Conservation (phyloP, 345 rosid species). For the Geranium rotundifolium region DNA sequence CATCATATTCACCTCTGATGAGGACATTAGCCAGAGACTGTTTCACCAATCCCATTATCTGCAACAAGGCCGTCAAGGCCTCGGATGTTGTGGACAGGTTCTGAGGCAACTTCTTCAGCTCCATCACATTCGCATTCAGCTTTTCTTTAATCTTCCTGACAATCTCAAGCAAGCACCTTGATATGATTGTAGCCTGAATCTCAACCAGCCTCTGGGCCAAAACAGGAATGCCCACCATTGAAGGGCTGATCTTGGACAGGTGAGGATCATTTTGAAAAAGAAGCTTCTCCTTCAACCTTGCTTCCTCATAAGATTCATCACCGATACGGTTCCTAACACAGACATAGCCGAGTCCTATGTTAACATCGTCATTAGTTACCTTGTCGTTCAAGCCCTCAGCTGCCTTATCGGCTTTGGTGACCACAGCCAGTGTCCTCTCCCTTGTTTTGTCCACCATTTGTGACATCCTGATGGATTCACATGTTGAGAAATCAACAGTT, state of each 20-base stretch:
- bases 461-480: slow-evolving; percentile 49
- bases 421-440: slow-evolving; percentile 39
- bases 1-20: slow-evolving; percentile 33
- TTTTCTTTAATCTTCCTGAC: slow-evolving; percentile 22
- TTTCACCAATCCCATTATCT: slow-evolving; percentile 27
- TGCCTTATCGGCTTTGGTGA: slow-evolving; percentile 36
- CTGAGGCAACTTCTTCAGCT: slow-evolving; percentile 22
- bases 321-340: slow-evolving; percentile 37
- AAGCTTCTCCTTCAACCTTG: slow-evolving; percentile 16
- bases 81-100: slow-evolving; percentile 17
- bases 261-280: slow-evolving; percentile 17
- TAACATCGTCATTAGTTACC: slow-evolving; percentile 37
- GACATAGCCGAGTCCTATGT: slow-evolving; percentile 37
- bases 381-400: slow-evolving; percentile 41
- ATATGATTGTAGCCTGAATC: slow-evolving; percentile 23
- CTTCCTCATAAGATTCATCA: slow-evolving; percentile 28
- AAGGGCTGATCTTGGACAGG: slow-evolving; percentile 20
- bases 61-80: slow-evolving; percentile 30
- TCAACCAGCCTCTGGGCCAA: slow-evolving; percentile 24
- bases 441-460: slow-evolving; percentile 34
- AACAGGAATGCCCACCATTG: slow-evolving; percentile 29
- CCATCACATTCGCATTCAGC: slow-evolving; percentile 3
- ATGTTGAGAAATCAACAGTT: slow-evolving; percentile 31
- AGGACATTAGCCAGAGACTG: slow-evolving; percentile 33
- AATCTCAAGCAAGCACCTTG: slow-evolving; percentile 22